phyloP scores from a whole-genome alignment of 495 filamentous ascomycete species.

The Collariella sp. region DNA sequence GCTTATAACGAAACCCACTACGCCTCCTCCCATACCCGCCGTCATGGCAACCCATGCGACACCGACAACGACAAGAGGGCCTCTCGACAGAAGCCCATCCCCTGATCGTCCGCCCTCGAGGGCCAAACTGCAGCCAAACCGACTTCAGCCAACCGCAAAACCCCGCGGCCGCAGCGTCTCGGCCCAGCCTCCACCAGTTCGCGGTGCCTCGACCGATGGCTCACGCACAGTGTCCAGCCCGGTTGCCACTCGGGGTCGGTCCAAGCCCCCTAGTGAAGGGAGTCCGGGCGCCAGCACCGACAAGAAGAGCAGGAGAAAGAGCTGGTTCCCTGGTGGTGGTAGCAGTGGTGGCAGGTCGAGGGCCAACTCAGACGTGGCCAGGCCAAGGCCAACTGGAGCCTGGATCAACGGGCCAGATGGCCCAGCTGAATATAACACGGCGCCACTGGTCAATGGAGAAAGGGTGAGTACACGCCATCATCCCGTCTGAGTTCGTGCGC shows the following conservation, averaged over 20 bases:
- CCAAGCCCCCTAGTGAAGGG: slow-evolving; percentile 23
- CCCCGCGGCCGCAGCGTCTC: slow-evolving; percentile 33
- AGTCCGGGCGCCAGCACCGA: slow-evolving; percentile 22
- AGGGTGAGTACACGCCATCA: slow-evolving; percentile 37
- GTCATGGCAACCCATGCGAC: slow-evolving; percentile 10
- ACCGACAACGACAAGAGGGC: neutral
- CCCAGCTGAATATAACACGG: slow-evolving; percentile 54
- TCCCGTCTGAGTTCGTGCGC: neutral
- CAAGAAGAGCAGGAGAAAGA: slow-evolving; percentile 30
- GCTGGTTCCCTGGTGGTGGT: slow-evolving; percentile 40
- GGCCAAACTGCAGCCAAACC: slow-evolving; percentile 23
- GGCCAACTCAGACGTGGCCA: slow-evolving; percentile 29
- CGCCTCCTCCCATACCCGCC: slow-evolving; percentile 5
- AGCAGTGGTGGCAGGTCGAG: slow-evolving; percentile 29
- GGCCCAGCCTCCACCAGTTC: slow-evolving; percentile 26
- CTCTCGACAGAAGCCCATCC: slow-evolving; percentile 8
- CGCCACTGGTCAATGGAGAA: slow-evolving; percentile 48
- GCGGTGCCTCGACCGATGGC: slow-evolving; percentile 18
- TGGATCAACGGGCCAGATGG: slow-evolving; percentile 55
- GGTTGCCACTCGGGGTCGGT: neutral
- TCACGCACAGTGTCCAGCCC: slow-evolving; percentile 22
- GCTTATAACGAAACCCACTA: neutral
- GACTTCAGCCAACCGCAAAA: slow-evolving; percentile 20
- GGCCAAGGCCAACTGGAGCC: slow-evolving; percentile 34
- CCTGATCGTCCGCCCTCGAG: neutral